phyloP scores from a whole-genome alignment of 2,329 filamentous ascomycete genomes.

The Pyrenophora graminea region DNA sequence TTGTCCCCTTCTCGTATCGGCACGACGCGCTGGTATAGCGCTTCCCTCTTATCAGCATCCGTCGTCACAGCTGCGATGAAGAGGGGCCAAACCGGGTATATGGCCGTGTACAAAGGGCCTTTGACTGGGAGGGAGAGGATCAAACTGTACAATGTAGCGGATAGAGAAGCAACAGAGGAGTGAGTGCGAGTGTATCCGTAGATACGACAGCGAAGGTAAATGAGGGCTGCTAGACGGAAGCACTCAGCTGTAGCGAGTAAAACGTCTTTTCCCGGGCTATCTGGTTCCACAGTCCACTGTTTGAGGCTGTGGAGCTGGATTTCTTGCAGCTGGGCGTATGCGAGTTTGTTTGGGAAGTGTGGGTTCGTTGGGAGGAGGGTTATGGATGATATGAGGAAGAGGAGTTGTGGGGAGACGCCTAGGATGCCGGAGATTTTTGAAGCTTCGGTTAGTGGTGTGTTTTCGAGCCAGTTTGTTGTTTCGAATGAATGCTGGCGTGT shows the following conservation, averaged over 20 bases:
- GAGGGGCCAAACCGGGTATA: constrained; percentile 41
- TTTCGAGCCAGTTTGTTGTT: constrained; percentile 31
- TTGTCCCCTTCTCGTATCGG: constrained; percentile 41
- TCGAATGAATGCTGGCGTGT: constrained; percentile 33
- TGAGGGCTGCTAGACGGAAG: constrained; percentile 38
- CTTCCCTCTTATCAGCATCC: constrained; percentile 39
- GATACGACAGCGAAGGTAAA: constrained; percentile 39
- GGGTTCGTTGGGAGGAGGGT: constrained; percentile 28
- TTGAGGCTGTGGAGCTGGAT: constrained; percentile 31
- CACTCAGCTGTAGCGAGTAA: constrained; percentile 37
- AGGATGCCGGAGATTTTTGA: constrained; percentile 31
- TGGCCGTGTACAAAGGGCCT: constrained; percentile 38
- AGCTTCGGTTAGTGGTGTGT: constrained; percentile 24
- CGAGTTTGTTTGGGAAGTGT: constrained; percentile 20
- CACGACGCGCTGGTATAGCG: constrained; percentile 37
- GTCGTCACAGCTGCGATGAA: constrained; percentile 40
- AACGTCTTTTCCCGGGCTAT: constrained; percentile 30
- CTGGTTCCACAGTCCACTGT: constrained; percentile 34
- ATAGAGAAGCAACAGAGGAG: constrained; percentile 35
- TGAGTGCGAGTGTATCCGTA: constrained; percentile 42
- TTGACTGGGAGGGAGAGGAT: constrained; percentile 39
- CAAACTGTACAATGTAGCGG: constrained; percentile 29
- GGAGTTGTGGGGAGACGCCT: constrained; percentile 36
- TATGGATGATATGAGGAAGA: constrained; percentile 36
- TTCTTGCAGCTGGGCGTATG: constrained; percentile 34